Percentiles rank a stretch among this genome's conserved stretches.
These are phyloP conservation scores for Colletotrichum somersetense DNA, from an alignment of 2,329 filamentous ascomycete genomes.

Conservation along the genomic window DNA sequence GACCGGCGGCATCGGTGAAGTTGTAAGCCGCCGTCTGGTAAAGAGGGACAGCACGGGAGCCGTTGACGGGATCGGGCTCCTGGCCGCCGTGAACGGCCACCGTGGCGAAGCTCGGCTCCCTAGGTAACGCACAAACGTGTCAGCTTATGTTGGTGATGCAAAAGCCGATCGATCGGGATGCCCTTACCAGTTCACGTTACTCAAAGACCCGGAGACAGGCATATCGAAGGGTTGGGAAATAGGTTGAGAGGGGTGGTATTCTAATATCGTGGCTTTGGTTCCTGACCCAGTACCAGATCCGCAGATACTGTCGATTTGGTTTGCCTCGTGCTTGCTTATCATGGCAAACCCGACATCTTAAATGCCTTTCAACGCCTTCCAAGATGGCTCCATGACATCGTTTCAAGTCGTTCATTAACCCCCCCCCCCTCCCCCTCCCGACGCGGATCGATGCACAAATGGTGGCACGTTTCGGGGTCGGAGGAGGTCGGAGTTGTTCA, in stretches of 20 bases:
- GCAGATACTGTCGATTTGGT: conserved; percentile 19
- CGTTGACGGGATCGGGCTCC: conserved; percentile 82
- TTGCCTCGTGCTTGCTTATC: conserved; percentile 1
- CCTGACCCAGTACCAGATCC: conserved; percentile 16
- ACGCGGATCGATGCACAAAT: conserved; percentile 9
- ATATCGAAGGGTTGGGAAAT: conserved; percentile 43
- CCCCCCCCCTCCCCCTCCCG: neutral
- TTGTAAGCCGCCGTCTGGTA: conserved; percentile 80
- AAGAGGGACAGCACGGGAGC: conserved; percentile 92
- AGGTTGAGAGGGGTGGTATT: conserved; percentile 31
- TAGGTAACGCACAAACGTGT: conserved; percentile 13
- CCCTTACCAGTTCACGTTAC: conserved; percentile 49
- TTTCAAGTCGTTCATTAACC: conserved; percentile 33
- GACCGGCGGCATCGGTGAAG: conserved; percentile 42
- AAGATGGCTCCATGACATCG: conserved; percentile 26
- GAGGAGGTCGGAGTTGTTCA: conserved; percentile 9
- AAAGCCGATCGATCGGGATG: conserved; percentile 34
- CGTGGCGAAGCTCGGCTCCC: conserved; percentile 43
- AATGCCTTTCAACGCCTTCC: conserved; percentile 32
- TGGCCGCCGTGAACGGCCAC: conserved; percentile 62
- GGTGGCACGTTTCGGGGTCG: neutral
- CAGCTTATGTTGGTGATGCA: conserved; percentile 19
- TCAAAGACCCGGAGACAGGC: conserved; percentile 50
- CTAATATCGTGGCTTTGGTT: conserved; percentile 13
- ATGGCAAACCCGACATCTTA: conserved; percentile 34